These are phyloP conservation scores for Sugiyamaella floridensis DNA, from an alignment of 805 yeast genomes.

Conservation along the genomic window DNA sequence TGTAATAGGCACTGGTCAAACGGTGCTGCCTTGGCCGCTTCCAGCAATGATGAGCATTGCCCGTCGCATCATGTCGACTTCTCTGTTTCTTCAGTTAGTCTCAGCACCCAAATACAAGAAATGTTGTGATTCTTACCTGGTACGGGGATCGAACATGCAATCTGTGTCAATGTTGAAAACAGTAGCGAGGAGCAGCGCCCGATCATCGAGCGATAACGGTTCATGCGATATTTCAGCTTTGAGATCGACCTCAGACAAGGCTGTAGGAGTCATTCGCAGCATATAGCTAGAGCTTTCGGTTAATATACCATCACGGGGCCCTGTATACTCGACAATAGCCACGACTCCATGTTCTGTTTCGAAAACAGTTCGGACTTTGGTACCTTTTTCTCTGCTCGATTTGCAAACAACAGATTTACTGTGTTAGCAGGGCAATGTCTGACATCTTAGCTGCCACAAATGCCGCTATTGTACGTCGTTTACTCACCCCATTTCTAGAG, in stretches of 20 bases:
- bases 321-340: neutral
- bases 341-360: neutral
- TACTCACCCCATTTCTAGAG: neutral
- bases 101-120: neutral
- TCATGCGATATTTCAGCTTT: neutral
- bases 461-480: too few relatives aligned
- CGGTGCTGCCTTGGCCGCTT: too few relatives aligned
- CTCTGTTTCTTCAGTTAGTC: neutral
- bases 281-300: neutral
- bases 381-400: neutral
- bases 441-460: neutral
- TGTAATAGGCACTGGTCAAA: too few relatives aligned
- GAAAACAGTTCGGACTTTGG: neutral
- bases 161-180: neutral
- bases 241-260: neutral
- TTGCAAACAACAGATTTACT: neutral
- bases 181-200: neutral
- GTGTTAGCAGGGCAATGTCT: neutral
- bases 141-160: neutral
- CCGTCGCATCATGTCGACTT: too few relatives aligned
- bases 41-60: too few relatives aligned
- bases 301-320: neutral
- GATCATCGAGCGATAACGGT: neutral
- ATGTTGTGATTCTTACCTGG: neutral
- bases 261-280: neutral